These are phyloP conservation scores for Apiospora marii DNA, from an alignment of 2,329 filamentous ascomycete species.

Conservation along the genomic window DNA sequence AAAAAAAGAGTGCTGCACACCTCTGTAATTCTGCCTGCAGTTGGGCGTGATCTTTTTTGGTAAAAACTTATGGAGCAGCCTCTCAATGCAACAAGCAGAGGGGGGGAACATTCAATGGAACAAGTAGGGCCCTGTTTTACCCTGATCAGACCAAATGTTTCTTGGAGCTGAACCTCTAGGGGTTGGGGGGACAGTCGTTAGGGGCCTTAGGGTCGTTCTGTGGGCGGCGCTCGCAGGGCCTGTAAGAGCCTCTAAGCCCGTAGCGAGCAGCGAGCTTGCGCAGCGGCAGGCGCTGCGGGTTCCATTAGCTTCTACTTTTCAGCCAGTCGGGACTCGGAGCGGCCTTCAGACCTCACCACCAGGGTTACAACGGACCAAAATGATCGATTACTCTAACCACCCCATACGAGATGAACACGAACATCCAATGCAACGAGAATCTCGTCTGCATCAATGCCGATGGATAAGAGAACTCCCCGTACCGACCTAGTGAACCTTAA, in stretches of 20 bases:
- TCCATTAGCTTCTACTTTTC: conserved; percentile 12
- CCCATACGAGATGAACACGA: conserved; percentile 11
- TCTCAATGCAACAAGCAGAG: neutral
- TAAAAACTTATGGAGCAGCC: conserved; percentile 6
- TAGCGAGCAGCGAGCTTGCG: conserved; percentile 1
- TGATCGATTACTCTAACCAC: neutral
- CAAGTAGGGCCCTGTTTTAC: neutral
- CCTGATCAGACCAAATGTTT: conserved; percentile 15
- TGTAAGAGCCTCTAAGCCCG: neutral
- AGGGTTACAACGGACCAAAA: conserved; percentile 4
- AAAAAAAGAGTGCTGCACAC: conserved; percentile 6
- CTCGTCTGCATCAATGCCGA: neutral
- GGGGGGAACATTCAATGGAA: conserved; percentile 8
- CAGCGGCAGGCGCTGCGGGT: neutral
- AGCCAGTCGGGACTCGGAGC: conserved; percentile 17
- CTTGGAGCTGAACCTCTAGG: conserved; percentile 9
- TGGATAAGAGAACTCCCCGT: neutral
- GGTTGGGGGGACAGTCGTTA: neutral
- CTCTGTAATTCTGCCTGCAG: conserved; percentile 4
- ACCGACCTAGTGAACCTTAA: neutral
- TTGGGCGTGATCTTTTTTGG: neutral
- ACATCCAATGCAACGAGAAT: neutral
- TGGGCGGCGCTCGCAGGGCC: neutral
- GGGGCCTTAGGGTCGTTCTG: conserved; percentile 2
- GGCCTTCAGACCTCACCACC: conserved; percentile 17